Conservation (phyloP, 192 early-diverging fungal species). For the Backusella liffmaniae region DNA sequence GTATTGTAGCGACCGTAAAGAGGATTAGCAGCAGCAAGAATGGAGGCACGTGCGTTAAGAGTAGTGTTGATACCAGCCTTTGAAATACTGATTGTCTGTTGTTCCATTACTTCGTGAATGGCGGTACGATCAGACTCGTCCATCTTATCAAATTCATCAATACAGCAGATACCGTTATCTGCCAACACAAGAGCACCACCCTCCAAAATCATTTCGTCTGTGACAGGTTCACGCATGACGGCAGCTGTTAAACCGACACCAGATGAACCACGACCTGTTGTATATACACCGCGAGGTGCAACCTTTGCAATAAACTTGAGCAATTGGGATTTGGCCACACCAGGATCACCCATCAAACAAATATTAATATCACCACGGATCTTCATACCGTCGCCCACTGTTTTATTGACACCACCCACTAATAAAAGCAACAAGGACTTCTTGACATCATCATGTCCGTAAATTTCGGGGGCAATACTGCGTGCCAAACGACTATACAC, state of each 20-base stretch:
- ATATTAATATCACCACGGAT: conserved; percentile 98
- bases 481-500: conserved; percentile 75
- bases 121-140: conserved; percentile 94
- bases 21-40: conserved; percentile 97
- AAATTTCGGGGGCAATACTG: conserved; percentile 88
- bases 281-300: conserved; percentile 95
- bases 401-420: conserved; percentile 79
- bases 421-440: conserved; percentile 85
- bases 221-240: conserved; percentile 89
- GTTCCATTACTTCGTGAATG: conserved; percentile 99
- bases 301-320: conserved; percentile 92
- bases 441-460: conserved; percentile 90
- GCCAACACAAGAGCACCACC: conserved; percentile 96
- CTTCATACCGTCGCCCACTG: conserved; percentile 88
- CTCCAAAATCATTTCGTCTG: conserved; percentile 96
- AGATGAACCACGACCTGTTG: conserved; percentile 92
- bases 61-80: conserved; percentile 99
- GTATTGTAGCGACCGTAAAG: conserved; percentile 95
- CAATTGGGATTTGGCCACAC: conserved; percentile 97
- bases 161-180: conserved; percentile 98
- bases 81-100: conserved; percentile 96
- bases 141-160: conserved; percentile 99
- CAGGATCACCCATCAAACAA: conserved; percentile 98
- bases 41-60: conserved; percentile 91
- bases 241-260: conserved; percentile 96